Evolutionary conservation across 2,329 filamentous ascomycete genomes (phyloP), one percentile per base, ranked within the genome.

Genomic region (Cytospora mali): DNA sequence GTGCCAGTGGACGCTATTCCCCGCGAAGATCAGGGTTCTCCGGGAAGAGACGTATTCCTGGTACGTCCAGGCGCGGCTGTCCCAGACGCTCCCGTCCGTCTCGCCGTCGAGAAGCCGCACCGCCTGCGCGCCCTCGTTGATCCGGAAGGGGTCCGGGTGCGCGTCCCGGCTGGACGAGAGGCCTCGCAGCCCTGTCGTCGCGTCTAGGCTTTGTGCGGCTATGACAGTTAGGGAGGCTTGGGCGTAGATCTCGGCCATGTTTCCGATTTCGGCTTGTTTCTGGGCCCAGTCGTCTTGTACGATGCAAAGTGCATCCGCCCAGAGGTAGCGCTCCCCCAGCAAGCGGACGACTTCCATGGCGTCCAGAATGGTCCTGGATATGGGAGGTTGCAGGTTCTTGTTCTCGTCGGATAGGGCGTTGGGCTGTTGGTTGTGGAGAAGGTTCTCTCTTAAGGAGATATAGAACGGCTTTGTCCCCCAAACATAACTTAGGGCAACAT

Each of bases 281-380:
- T 27, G n/a, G 13, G 4, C 13, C 18, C 16, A 13, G 42, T 58
- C 56, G 11, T 48, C 42, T 21, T 50, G 42, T 6, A 58, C 42
- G 16, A 58, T 51, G 25, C 56, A 58, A 6, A 58, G 56, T n/a
- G 56, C 29, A 25, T 58, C 56, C 11, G 31, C 46, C 56, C 56
- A 58, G 42, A 58, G 27, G n/a, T 58, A 58, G 18, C 25, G 42
- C 46, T 58, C 56, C 6, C 42, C 56, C 25, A 58, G 42, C 25
- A 23, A 25, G 9, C 18, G 27, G 13, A 50, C 46, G 13, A 51
- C n/a, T 13, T 33, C 25, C 46, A 58, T 58, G 5, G 56, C 39
- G 28, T 39, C 35, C 4, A 46, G 39, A 5, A 55, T 27, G 6
- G 29, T 35, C 39, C 14, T 16, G 14, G 39, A 16, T 16, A 46